Conservation (phyloP, 2,329 filamentous ascomycete species). For the Ampelomyces quisqualis region DNA sequence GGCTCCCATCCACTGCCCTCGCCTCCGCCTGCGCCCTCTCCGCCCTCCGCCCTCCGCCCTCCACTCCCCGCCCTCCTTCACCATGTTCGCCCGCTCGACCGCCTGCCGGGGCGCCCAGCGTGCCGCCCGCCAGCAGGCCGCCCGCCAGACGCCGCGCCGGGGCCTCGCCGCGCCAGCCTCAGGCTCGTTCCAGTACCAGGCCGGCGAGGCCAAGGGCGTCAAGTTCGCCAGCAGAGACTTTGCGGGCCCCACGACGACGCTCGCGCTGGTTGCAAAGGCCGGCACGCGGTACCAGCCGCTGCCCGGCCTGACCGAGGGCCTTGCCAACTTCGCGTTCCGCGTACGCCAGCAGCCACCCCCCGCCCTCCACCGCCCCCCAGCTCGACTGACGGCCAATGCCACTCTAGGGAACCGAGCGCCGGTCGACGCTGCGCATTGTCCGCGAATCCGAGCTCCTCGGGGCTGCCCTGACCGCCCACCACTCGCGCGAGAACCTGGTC, state of each 20-base stretch:
- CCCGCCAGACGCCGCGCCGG: constrained; percentile 57
- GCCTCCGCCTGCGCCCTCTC: constrained; percentile 52
- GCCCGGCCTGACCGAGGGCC: constrained; percentile 83
- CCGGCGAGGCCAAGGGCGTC: constrained; percentile 79
- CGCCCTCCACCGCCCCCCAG: too few relatives aligned
- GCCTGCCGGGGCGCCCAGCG: constrained; percentile 65
- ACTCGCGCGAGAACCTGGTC: constrained; percentile 90
- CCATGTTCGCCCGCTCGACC: constrained; percentile 68
- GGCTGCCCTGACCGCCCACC: constrained; percentile 81
- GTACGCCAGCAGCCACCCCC: constrained; percentile 59
- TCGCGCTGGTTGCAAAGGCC: constrained; percentile 90
- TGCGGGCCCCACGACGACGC: constrained; percentile 82
- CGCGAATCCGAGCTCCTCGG: constrained; percentile 95
- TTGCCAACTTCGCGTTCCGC: constrained; percentile 98
- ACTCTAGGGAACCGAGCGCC: constrained; percentile 76
- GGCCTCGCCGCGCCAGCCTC: constrained; percentile 67
- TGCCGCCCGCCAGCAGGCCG: constrained; percentile 61
- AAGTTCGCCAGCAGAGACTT: constrained; percentile 92
- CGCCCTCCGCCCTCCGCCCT: constrained; percentile 52
- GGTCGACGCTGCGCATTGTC: constrained; percentile 87
- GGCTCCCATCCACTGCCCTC: constrained; percentile 50
- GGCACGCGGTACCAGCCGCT: constrained; percentile 89
- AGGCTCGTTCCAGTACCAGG: constrained; percentile 82
- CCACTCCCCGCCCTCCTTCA: constrained; percentile 41
- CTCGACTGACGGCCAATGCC: constrained; percentile 33